Conservation (phyloP, 176 grass and related monocot species). For the Zea luxurians region DNA sequence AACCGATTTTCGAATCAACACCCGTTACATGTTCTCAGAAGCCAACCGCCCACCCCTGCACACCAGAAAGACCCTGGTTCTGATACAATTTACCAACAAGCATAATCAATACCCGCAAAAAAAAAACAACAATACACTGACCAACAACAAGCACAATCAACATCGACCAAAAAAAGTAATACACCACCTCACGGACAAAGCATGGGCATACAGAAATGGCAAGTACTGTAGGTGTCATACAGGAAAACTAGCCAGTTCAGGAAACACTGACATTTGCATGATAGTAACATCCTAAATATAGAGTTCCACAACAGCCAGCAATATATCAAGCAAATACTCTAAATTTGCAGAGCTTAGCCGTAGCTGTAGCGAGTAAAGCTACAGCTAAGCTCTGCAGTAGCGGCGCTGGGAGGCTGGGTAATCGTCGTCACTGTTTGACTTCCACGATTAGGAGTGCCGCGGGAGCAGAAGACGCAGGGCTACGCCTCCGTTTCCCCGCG, state of each 20-base stretch:
- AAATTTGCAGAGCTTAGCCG: too few species aligned
- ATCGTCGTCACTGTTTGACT: background rate
- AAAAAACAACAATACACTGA: background rate
- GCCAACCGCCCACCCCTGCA: background rate
- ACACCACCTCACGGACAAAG: background rate
- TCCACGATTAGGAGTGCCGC: background rate
- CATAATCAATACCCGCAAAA: background rate
- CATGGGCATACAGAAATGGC: constrained; percentile 4
- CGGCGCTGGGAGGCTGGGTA: background rate
- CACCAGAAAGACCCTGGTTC: background rate
- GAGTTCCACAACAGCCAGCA: background rate
- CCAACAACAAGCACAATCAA: background rate
- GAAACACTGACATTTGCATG: constrained; percentile 3
- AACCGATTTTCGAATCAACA: background rate
- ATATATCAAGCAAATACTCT: background rate
- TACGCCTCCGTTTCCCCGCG: background rate
- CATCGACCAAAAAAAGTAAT: background rate
- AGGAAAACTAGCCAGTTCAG: background rate
- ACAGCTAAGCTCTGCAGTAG: background rate
- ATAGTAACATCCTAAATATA: background rate
- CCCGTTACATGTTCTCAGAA: background rate
- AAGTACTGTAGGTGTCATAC: background rate
- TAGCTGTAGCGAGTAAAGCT: background rate
- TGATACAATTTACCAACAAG: constrained; percentile 9
- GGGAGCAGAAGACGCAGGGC: background rate